Percentiles rank a stretch among this genome's conserved stretches.
These are phyloP conservation scores for Sclerotinia borealis DNA, from an alignment of 2,329 filamentous ascomycete species.

Conservation along the genomic window DNA sequence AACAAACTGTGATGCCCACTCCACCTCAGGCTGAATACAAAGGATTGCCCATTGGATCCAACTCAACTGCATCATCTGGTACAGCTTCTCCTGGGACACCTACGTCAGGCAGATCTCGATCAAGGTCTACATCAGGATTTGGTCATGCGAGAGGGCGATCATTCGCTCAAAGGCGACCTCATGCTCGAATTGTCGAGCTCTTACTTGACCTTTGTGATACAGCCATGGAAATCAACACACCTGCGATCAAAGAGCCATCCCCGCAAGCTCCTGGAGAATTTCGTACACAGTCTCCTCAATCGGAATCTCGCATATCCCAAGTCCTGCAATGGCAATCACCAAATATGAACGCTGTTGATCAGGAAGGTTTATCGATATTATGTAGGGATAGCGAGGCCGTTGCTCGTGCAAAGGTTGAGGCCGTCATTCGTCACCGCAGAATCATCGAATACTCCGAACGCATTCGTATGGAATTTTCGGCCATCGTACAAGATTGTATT, in stretches of 20 bases:
- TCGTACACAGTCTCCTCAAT: constrained; percentile 90
- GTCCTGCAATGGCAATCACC: constrained; percentile 96
- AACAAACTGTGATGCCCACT: constrained; percentile 39
- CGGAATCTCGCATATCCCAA: constrained; percentile 89
- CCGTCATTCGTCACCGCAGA: constrained; percentile 81
- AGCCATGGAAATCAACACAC: constrained; percentile 87
- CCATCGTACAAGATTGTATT: constrained; percentile 92
- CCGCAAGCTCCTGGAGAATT: constrained; percentile 67
- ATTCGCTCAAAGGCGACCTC: constrained; percentile 83
- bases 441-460: constrained; percentile 96
- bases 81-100: constrained; percentile 65
- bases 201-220: constrained; percentile 95
- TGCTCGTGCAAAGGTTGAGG: constrained; percentile 84
- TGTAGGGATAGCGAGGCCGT: constrained; percentile 84
- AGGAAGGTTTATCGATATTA: constrained; percentile 82
- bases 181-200: constrained; percentile 90
- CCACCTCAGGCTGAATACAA: constrained; percentile 74
- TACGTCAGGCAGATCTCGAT: constrained; percentile 60
- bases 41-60: constrained; percentile 72
- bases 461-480: constrained; percentile 87
- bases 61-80: constrained; percentile 58
- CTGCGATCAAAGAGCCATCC: constrained; percentile 80
- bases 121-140: constrained; percentile 60
- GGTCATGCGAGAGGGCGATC: constrained; percentile 78
- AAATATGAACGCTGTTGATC: constrained; percentile 81